Conservation (phyloP, 1,284 basidiomycete species). For the Pulchroboletus neoregius region DNA sequence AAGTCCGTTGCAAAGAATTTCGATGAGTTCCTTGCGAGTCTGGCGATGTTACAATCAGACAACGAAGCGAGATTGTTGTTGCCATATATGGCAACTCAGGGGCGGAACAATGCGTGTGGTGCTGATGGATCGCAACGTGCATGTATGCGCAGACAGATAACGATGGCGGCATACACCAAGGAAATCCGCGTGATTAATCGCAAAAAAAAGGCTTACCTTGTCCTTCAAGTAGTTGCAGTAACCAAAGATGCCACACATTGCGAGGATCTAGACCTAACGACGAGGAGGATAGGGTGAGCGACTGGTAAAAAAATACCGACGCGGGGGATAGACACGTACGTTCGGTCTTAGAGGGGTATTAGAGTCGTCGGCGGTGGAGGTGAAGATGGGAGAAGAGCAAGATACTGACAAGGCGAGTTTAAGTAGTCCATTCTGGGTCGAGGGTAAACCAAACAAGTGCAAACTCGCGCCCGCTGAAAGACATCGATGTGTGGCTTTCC, state of each 20-base stretch:
- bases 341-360: not conserved
- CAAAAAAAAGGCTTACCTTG: slow-evolving; percentile 56
- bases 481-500: not conserved
- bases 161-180: slow-evolving; percentile 2
- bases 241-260: slow-evolving; percentile 93
- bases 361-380: slow-evolving; percentile 12
- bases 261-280: slow-evolving; percentile 16
- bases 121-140: slow-evolving; percentile 1
- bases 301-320: not conserved
- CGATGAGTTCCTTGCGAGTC: slow-evolving; percentile 91
- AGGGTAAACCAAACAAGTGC: slow-evolving; percentile 32
- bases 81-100: slow-evolving; percentile 21
- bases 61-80: slow-evolving; percentile 11
- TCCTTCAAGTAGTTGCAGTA: slow-evolving; percentile 93
- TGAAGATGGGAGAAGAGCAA: slow-evolving; percentile 27
- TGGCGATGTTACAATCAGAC: slow-evolving; percentile 35
- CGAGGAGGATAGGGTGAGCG: not conserved
- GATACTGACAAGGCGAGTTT: slow-evolving; percentile 15
- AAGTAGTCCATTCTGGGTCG: slow-evolving; percentile 31
- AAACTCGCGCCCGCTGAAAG: slow-evolving; percentile 17
- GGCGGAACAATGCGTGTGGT: not conserved
- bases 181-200: slow-evolving; percentile 6
- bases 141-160: slow-evolving; percentile 18
- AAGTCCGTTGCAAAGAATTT: slow-evolving; percentile 90
- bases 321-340: slow-evolving; percentile 15